Percentiles rank a stretch among this genome's conserved stretches.
Conservation (phyloP, 164 flowering plant genomes). For the Chloranthus sessilifolius region DNA sequence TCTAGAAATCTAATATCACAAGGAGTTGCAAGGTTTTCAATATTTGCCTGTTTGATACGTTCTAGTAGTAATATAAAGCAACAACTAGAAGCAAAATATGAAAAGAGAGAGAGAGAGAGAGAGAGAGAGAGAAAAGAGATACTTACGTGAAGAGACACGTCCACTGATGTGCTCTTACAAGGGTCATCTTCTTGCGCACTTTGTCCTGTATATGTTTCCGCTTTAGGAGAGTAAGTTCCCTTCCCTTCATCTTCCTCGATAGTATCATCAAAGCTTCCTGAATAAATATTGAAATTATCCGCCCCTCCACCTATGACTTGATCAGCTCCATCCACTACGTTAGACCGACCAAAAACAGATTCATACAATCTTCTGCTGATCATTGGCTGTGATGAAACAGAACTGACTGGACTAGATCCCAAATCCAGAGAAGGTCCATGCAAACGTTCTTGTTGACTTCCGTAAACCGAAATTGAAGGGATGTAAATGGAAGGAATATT, state of each 20-base stretch:
- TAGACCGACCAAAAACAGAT: constrained; percentile 35
- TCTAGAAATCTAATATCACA: too few species aligned
- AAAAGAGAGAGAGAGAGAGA: too few species aligned
- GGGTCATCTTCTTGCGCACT: constrained; percentile 14
- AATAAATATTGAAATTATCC: constrained; percentile 19
- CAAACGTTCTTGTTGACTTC: constrained; percentile 18
- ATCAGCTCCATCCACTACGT: constrained; percentile 16
- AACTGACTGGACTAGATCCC: constrained; percentile 21
- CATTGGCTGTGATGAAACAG: constrained; percentile 45
- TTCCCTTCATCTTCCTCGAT: constrained; percentile 29
- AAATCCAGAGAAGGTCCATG: constrained; percentile 26
- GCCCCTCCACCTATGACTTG: constrained; percentile 22
- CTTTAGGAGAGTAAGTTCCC: constrained; percentile 15
- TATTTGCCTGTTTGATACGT: too few species aligned
- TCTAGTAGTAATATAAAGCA: too few species aligned
- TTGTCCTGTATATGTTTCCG: constrained; percentile 16
- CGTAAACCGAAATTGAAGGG: constrained; percentile 35
- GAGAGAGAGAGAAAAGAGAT: constrained; percentile 4
- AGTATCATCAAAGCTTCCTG: constrained; percentile 29
- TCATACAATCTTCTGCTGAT: constrained; percentile 57
- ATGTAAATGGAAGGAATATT: constrained; percentile 41
- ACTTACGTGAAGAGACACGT: constrained; percentile 32
- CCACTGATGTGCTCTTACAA: constrained; percentile 7
- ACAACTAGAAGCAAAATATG: too few species aligned
- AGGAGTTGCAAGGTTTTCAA: too few species aligned